phyloP scores from a whole-genome alignment of 805 yeast species.

The Diddensiella santjacobensis region DNA sequence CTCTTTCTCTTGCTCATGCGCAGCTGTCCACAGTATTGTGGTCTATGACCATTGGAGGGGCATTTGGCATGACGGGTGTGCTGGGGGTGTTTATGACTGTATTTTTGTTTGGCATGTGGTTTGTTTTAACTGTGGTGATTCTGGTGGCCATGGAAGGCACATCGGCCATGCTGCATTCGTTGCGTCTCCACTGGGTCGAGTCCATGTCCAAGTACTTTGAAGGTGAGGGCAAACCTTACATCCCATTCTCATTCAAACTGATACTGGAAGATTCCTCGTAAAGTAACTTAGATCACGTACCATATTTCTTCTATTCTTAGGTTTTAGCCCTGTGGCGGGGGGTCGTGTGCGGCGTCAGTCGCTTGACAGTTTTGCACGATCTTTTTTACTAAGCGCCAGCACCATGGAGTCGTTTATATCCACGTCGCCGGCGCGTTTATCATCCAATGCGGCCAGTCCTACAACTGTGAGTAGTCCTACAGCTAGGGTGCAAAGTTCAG shows the following conservation, averaged over 20 bases:
- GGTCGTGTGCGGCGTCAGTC: too few species aligned
- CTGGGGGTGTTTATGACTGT: slow-evolving; percentile 73
- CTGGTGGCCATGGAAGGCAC: slow-evolving; percentile 98
- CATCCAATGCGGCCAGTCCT: not conserved
- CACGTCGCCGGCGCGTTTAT: not conserved
- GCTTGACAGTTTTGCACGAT: not conserved
- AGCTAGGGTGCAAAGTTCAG: not conserved
- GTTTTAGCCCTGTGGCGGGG: too few species aligned
- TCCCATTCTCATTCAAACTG: slow-evolving; percentile 72
- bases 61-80: slow-evolving; percentile 64
- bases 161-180: slow-evolving; percentile 97
- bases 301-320: too few species aligned
- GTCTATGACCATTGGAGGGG: slow-evolving; percentile 86
- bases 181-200: slow-evolving; percentile 99
- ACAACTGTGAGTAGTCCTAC: not conserved
- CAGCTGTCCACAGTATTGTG: slow-evolving; percentile 93
- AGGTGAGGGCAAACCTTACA: slow-evolving; percentile 91
- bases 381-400: too few species aligned
- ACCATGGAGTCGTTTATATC: slow-evolving; percentile 1
- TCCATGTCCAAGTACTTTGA: slow-evolving; percentile 97
- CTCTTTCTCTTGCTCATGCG: slow-evolving; percentile 93
- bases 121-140: slow-evolving; percentile 82
- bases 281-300: too few species aligned
- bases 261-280: slow-evolving; percentile 3
- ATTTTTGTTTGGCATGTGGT: slow-evolving; percentile 90